Percentiles rank a stretch among this genome's conserved stretches.
phyloP scores from a whole-genome alignment of 164 flowering plant genomes.

The Warburgia ugandensis region DNA sequence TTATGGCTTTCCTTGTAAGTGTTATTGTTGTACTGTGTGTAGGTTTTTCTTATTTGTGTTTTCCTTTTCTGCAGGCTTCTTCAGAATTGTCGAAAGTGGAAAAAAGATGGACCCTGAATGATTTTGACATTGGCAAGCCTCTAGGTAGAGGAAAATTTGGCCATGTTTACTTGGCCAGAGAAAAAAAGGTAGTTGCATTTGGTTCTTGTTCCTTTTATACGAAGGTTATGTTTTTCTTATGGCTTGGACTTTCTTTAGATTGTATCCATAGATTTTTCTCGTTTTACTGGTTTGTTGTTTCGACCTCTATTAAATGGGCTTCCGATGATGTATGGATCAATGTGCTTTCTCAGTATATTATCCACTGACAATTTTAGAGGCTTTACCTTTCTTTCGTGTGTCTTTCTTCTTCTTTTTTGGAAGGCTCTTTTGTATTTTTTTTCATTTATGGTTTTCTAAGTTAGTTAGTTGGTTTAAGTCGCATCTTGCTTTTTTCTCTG shows the following conservation, averaged over 20 bases:
- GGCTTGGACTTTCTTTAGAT: neutral
- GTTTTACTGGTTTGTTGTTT: neutral
- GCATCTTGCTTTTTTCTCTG: no score
- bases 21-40: neutral
- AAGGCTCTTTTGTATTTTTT: neutral
- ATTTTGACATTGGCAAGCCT: constrained; percentile 96
- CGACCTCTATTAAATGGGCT: no score
- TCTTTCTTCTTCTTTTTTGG: neutral
- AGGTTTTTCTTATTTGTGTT: neutral
- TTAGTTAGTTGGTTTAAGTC: no score
- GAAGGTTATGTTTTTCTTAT: neutral
- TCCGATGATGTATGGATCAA: neutral
- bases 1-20: neutral
- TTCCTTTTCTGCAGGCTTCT: constrained; percentile 25
- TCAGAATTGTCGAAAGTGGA: constrained; percentile 45
- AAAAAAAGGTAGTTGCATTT: constrained; percentile 52
- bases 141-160: constrained; percentile 98
- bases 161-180: constrained; percentile 91
- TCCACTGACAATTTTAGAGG: neutral
- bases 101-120: constrained; percentile 72
- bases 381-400: neutral
- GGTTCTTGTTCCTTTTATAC: neutral
- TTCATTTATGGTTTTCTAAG: no score
- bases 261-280: neutral
- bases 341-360: neutral